Conservation (phyloP, 1,139 yeast species). For the Waltiozyma sp. region DNA sequence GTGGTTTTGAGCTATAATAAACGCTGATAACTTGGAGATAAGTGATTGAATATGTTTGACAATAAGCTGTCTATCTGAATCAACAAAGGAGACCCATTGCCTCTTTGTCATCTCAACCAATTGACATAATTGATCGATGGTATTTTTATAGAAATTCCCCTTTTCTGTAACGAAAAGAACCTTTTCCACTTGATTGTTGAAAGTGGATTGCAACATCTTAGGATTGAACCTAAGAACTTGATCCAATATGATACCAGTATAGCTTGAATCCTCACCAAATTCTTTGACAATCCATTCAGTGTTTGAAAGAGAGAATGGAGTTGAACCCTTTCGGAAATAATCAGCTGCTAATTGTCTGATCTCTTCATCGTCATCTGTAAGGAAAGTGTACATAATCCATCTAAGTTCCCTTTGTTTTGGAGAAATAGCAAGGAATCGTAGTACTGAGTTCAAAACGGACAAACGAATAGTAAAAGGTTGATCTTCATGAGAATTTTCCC, state of each 20-base stretch:
- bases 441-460: constrained; percentile 36
- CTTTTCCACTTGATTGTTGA: constrained; percentile 12
- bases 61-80: constrained; percentile 6
- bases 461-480: constrained; percentile 35
- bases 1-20: constrained; percentile 1
- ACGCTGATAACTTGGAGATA: constrained; percentile 3
- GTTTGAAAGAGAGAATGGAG: constrained; percentile 17
- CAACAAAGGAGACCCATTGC: constrained; percentile 1
- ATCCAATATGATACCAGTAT: constrained; percentile 7
- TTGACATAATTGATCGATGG: constrained; percentile 21
- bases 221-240: constrained; percentile 10
- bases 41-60: constrained; percentile 7
- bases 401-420: constrained; percentile 3
- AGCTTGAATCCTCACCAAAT: constrained; percentile 6
- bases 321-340: constrained; percentile 22
- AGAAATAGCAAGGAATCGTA: constrained; percentile 17
- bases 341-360: constrained; percentile 31
- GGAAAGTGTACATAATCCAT: constrained; percentile 25
- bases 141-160: constrained; percentile 38
- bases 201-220: constrained; percentile 8
- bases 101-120: constrained; percentile 11
- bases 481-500: constrained; percentile 28
- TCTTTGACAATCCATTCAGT: constrained; percentile 8
- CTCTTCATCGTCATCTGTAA: constrained; percentile 53
- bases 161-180: constrained; percentile 40